These are phyloP conservation scores for Aspergillus flavus DNA, from an alignment of 2,329 filamentous ascomycete genomes.

Conservation along the genomic window DNA sequence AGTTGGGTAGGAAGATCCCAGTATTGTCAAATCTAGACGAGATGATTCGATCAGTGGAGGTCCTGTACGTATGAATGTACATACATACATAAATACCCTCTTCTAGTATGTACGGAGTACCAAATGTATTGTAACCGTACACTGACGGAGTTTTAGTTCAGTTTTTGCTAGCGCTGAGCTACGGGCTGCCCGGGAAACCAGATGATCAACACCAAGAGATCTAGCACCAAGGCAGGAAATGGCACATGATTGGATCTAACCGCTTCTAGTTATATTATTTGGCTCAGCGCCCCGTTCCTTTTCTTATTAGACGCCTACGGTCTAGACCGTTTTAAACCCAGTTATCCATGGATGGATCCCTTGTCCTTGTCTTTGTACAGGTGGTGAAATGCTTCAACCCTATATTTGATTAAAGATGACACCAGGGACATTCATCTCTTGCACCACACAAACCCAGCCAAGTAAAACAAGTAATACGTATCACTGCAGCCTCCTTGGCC, in stretches of 20 bases:
- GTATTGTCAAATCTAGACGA: neutral
- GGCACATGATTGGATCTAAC: neutral
- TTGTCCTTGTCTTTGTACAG: too few relatives aligned
- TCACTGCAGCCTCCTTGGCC: neutral
- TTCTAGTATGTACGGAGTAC: neutral
- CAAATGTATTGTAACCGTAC: neutral
- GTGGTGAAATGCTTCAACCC: neutral
- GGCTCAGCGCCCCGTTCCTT: neutral
- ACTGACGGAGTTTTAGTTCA: neutral
- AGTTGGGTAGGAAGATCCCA: neutral
- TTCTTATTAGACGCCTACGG: neutral
- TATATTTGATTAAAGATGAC: neutral
- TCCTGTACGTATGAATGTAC: neutral
- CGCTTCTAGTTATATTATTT: neutral
- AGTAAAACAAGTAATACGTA: neutral
- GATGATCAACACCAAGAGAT: conserved; percentile 3
- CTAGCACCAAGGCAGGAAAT: neutral
- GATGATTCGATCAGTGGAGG: neutral
- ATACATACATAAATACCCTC: neutral
- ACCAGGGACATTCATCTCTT: neutral
- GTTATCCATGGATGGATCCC: too few relatives aligned
- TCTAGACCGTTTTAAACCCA: neutral
- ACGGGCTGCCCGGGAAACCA: conserved; percentile 19
- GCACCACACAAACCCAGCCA: neutral
- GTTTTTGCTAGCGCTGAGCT: neutral